A percentile compares a stretch with the other conserved stretches of the same genome.
phyloP scores from a whole-genome alignment of 768 basidiomycete species.

The Coprinopsis strossmayeri region DNA sequence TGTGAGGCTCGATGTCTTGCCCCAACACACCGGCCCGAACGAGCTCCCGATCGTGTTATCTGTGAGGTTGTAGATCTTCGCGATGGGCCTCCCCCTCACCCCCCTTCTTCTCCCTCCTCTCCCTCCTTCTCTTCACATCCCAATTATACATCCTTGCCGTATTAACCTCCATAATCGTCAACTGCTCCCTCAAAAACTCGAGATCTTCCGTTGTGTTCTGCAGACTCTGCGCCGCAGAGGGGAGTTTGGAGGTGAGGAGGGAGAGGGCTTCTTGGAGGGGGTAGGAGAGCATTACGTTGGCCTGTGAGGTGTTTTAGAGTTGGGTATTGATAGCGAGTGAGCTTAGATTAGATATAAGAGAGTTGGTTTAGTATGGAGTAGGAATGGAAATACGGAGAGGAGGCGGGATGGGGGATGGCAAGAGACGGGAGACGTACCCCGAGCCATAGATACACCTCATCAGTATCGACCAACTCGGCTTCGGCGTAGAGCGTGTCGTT shows the following conservation, averaged over 20 bases:
- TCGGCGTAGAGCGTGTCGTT: constrained; percentile 95
- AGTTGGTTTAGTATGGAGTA: no score
- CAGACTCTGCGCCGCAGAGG: constrained; percentile 59
- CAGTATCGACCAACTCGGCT: constrained; percentile 80
- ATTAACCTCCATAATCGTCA: constrained; percentile 95
- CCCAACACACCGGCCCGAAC: no score
- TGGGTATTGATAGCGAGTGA: no score
- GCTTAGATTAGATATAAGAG: no score
- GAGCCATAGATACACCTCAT: constrained; percentile 92
- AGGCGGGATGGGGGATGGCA: background rate
- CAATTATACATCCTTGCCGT: constrained; percentile 95
- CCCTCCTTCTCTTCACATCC: constrained; percentile 82
- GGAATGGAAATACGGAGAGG: no score
- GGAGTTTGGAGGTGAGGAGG: constrained; percentile 70
- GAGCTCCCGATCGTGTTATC: no score
- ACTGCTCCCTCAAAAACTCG: constrained; percentile 89
- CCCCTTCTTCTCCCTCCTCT: constrained; percentile 26
- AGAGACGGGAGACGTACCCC: constrained; percentile 67
- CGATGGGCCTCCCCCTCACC: background rate
- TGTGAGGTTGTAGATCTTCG: no score
- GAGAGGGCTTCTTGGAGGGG: constrained; percentile 70
- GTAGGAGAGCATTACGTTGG: constrained; percentile 97
- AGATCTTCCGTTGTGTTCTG: constrained; percentile 76
- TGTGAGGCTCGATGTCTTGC: no score
- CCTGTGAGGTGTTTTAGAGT: constrained; percentile 40